Percentiles rank a stretch among this genome's conserved stretches.
Conservation (phyloP, 495 filamentous ascomycete species). For the Neurospora hispaniola region DNA sequence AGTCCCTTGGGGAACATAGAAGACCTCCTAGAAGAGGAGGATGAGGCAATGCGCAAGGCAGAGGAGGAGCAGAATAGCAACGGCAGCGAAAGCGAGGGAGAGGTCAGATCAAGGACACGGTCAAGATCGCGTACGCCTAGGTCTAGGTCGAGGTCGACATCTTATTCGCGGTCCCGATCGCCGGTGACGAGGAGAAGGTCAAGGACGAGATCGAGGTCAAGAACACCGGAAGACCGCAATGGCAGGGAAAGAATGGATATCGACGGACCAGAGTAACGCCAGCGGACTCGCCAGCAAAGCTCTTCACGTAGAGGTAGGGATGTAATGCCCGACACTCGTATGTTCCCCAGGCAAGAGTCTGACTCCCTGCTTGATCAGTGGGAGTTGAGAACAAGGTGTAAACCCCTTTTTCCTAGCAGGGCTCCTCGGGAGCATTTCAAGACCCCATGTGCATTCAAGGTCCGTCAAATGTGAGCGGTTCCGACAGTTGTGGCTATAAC, state of each 20-base stretch:
- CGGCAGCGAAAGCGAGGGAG: conserved; percentile 9
- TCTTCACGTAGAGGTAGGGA: not conserved
- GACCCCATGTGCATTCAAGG: not conserved
- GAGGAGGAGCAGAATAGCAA: conserved; percentile 18
- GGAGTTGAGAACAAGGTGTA: not conserved
- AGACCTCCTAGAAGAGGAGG: conserved; percentile 61
- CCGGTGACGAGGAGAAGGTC: conserved; percentile 3
- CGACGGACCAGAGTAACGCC: conserved; percentile 13
- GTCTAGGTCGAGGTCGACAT: conserved; percentile 11
- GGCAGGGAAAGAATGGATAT: conserved; percentile 27
- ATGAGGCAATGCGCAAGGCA: conserved; percentile 24
- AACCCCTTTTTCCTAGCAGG: not conserved
- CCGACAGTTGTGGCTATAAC: not conserved
- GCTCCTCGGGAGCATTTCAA: not conserved
- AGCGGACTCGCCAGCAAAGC: conserved; percentile 1
- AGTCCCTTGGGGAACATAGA: conserved; percentile 84
- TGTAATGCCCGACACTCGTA: not conserved
- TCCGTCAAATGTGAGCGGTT: not conserved
- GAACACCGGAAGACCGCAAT: conserved; percentile 10
- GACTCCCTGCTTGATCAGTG: not conserved
- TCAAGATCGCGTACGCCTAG: conserved; percentile 2
- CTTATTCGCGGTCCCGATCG: conserved; percentile 1
- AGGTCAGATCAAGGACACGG: conserved; percentile 8
- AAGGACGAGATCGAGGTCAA: conserved; percentile 13
- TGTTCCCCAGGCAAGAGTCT: not conserved